A percentile compares a stretch with the other conserved stretches of the same genome.
phyloP scores from a whole-genome alignment of 305 asterid genomes.

The Fraxinus dipetala region DNA sequence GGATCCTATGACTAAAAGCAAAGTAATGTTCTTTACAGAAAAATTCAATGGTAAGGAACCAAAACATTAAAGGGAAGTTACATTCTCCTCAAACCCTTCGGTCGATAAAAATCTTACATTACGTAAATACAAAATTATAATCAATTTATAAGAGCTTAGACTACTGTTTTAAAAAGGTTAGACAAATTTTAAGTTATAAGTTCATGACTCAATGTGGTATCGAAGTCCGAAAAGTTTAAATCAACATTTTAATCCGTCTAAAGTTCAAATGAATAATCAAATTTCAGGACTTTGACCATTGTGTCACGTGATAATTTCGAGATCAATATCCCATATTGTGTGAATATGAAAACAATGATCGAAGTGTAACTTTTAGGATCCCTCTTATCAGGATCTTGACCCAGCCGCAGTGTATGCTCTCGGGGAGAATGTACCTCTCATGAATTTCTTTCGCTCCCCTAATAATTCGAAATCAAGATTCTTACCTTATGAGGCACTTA shows the following conservation, averaged over 20 bases:
- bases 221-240: not conserved
- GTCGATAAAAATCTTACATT: not conserved
- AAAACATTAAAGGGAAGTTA: not conserved
- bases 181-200: not conserved
- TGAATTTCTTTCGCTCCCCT: not conserved
- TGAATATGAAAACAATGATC: not conserved
- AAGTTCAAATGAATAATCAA: not conserved
- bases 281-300: not conserved
- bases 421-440: not conserved
- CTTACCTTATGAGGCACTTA: not conserved
- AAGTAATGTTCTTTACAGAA: constrained; percentile 25
- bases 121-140: not conserved
- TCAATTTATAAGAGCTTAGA: not conserved
- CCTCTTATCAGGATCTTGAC: not conserved
- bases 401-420: not conserved
- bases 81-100: not conserved
- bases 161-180: not conserved
- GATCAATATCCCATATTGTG: not conserved
- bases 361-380: not conserved
- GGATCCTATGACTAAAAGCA: constrained; percentile 24
- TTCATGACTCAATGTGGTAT: not conserved
- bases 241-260: not conserved
- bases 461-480: not conserved
- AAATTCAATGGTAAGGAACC: constrained; percentile 30
- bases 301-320: not conserved